Base-by-base conservation (phyloP, 148 eudicot genomes). In the Cornus suecica region DNA sequence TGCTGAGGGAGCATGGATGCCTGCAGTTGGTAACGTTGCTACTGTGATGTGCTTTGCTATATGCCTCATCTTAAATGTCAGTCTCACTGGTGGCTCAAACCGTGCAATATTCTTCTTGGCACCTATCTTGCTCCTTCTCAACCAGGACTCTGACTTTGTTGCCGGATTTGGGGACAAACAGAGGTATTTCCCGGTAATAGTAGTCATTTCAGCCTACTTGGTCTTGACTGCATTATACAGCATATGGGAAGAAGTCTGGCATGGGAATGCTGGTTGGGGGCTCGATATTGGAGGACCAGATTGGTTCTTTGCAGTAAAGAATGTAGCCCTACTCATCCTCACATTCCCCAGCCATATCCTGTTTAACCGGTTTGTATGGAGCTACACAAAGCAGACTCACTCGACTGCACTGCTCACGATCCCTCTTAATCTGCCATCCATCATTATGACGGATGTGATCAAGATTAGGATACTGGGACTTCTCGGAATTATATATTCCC, bases 1-100 rank as follows among this genome's bases (percentile, higher is more conserved):
- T 74, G 93, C 90, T 10, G 99, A 95, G 79, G 97, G 99, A 61
- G 94, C 97, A 8, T 95, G 99, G 99, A 95, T 95, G 99, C 99
- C 99, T 28, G 94, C 99, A 64, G 99, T 95, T 65, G 99, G 99
- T 37, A 95, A 95, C 76, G 99, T 95, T 68, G 99, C 98, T 45
- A 91, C 98, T 7, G 81, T 91, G 16, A 87, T 95, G 96, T 92
- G 96, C 83, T 95, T 95, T 76, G 97, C 97, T 32, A 95, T 92
- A 81, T 91, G 97, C 85, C 76, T 95, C 72, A 92, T 95, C 80
- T 80, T 95, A 80, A 95, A 95, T 70, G 78, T 86, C 62, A 90
- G 84, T 81, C 89, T 95, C 68, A 90, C 97, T 0, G 97, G 97
- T 27, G 97, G 99, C 23, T 95, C 99, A 34, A 95, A 95, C 80